Conservation (phyloP, 1,284 basidiomycete genomes). For the Gymnopus androsaceus region DNA sequence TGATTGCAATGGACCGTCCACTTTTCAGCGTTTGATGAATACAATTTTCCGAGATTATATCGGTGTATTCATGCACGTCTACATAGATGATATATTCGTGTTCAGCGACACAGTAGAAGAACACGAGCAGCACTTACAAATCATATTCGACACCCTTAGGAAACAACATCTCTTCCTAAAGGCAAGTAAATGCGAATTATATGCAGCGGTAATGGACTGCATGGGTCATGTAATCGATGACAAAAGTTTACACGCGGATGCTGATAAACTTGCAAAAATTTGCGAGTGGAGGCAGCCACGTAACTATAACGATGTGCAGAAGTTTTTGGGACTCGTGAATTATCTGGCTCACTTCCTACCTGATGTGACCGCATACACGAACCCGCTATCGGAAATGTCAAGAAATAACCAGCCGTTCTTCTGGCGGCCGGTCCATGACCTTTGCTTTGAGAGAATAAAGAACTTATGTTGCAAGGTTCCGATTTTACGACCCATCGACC, state of each 20-base stretch:
- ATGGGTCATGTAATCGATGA: conserved; percentile 25
- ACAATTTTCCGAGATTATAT: conserved; percentile 29
- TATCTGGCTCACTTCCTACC: conserved; percentile 34
- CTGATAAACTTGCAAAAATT: conserved; percentile 21
- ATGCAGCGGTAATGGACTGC: conserved; percentile 21
- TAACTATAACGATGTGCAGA: conserved; percentile 29
- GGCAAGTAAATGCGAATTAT: conserved; percentile 25
- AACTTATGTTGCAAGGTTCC: conserved; percentile 5
- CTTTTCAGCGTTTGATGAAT: conserved; percentile 27
- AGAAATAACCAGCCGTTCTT: conserved; percentile 18
- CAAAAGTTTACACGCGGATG: conserved; percentile 23
- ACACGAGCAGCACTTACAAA: conserved; percentile 22
- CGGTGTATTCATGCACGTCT: conserved; percentile 31
- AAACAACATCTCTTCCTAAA: conserved; percentile 24
- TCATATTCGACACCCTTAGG: conserved; percentile 24
- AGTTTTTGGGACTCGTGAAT: conserved; percentile 34
- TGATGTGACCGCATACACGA: conserved; percentile 24
- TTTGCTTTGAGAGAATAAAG: conserved; percentile 12
- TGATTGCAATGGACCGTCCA: conserved; percentile 31
- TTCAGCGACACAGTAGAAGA: conserved; percentile 32
- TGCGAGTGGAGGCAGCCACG: conserved; percentile 28
- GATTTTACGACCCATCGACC: conserved; percentile 9
- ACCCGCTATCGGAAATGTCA: conserved; percentile 20
- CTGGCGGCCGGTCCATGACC: conserved; percentile 16
- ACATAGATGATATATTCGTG: conserved; percentile 42